Conservation (phyloP, 306 rosid species). For the Albizia julibrissin region DNA sequence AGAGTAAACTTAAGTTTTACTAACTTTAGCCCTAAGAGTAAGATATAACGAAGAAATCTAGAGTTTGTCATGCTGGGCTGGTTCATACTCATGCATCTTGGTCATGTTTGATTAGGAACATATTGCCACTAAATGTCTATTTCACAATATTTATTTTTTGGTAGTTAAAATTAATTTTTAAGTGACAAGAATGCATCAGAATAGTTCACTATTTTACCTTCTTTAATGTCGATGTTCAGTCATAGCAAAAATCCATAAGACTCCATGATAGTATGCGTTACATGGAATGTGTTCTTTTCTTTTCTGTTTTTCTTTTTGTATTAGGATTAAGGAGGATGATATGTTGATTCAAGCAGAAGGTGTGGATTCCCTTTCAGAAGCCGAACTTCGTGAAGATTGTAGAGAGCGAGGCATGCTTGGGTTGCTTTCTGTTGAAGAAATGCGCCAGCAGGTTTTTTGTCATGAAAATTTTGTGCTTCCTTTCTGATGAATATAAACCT, state of each 20-base stretch:
- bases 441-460: slow-evolving; percentile 87
- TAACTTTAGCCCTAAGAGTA: background rate
- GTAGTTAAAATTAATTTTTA: slow-evolving; percentile 14
- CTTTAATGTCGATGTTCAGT: background rate
- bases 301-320: background rate
- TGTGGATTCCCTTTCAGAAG: slow-evolving; percentile 94
- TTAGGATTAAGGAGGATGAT: slow-evolving; percentile 91
- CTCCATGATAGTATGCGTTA: background rate
- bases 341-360: slow-evolving; percentile 89
- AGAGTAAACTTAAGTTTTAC: no score
- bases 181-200: slow-evolving; percentile 17
- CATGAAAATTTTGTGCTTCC: slow-evolving; percentile 18
- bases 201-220: slow-evolving; percentile 18
- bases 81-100: background rate
- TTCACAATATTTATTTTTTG: slow-evolving; percentile 1
- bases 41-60: background rate
- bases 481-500: slow-evolving; percentile 27
- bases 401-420: slow-evolving; percentile 99
- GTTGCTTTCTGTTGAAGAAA: slow-evolving; percentile 84
- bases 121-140: slow-evolving; percentile 15
- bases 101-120: slow-evolving; percentile 8
- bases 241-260: background rate
- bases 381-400: slow-evolving; percentile 90
- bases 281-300: background rate
- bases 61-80: background rate